Conservation (phyloP, 768 basidiomycete genomes). For the Pleurotus salmoneostramineus region DNA sequence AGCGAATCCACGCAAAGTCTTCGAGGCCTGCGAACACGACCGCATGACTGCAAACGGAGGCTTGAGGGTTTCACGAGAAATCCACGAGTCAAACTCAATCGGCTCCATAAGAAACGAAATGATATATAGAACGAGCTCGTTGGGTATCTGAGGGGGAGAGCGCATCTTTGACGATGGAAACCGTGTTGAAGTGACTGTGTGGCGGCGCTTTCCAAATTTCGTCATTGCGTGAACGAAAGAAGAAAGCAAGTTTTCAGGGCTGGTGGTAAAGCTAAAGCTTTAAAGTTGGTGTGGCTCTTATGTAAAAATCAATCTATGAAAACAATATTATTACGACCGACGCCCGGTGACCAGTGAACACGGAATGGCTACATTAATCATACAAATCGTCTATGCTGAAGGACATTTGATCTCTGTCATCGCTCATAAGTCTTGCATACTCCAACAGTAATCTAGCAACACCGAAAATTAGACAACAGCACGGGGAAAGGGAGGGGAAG, state of each 20-base stretch:
- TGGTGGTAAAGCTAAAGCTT: too few species aligned
- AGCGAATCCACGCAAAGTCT: neutral
- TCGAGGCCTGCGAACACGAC: neutral
- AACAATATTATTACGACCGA: neutral
- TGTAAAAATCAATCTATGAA: too few species aligned
- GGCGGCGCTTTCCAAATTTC: too few species aligned
- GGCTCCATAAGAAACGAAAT: neutral
- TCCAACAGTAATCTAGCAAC: conserved; percentile 35
- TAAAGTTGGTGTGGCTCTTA: too few species aligned
- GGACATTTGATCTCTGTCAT: conserved; percentile 34
- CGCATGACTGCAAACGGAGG: neutral
- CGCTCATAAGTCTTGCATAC: conserved; percentile 37
- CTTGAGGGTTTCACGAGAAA: conserved; percentile 1
- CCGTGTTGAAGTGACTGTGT: too few species aligned
- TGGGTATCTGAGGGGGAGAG: neutral
- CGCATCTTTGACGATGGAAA: neutral
- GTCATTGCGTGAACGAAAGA: too few species aligned
- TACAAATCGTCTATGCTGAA: conserved; percentile 12
- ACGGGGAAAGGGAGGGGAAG: neutral
- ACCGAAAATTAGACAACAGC: neutral
- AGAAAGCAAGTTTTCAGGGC: too few species aligned
- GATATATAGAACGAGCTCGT: neutral
- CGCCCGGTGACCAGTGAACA: too few species aligned
- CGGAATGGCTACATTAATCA: neutral
- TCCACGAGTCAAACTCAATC: neutral